Conservation (phyloP, 306 rosid species). For the Prunus mume region DNA sequence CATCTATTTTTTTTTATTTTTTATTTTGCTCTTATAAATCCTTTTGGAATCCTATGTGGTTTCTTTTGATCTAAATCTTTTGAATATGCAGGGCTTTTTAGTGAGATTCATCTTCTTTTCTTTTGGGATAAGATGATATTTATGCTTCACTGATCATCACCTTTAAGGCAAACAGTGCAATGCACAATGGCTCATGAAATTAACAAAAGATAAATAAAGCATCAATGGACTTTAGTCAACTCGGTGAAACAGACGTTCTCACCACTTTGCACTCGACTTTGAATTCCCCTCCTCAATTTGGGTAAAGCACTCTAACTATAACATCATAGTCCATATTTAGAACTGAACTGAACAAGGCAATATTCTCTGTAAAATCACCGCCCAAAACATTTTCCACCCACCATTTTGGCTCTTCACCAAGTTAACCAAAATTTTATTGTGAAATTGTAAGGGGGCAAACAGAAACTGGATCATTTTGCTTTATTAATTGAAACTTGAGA, state of each 20-base stretch:
- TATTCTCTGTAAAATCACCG: neutral
- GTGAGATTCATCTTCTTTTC: conserved; percentile 38
- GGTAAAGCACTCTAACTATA: neutral
- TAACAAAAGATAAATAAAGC: neutral
- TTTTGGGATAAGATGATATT: conserved; percentile 40
- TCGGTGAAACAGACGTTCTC: no score
- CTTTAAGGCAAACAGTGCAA: conserved; percentile 22
- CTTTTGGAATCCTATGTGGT: conserved; percentile 59
- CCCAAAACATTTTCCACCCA: neutral
- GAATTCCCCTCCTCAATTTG: neutral
- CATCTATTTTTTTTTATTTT: conserved; percentile 4
- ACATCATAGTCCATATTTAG: neutral
- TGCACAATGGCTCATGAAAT: neutral
- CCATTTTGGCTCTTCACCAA: conserved; percentile 5
- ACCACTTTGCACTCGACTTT: accelerated
- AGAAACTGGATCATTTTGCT: neutral
- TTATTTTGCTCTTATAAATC: conserved; percentile 17
- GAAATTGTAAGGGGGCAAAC: neutral
- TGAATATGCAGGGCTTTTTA: conserved; percentile 35
- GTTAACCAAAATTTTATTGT: neutral
- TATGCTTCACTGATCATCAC: conserved; percentile 30
- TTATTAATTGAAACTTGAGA: neutral
- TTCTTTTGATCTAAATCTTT: conserved; percentile 37
- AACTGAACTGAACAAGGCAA: neutral
- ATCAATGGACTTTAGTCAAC: no score